A percentile compares a stretch with the other conserved stretches of the same genome.
Conservation (phyloP, 2,329 filamentous ascomycete genomes). For the Penicillium glabrum region DNA sequence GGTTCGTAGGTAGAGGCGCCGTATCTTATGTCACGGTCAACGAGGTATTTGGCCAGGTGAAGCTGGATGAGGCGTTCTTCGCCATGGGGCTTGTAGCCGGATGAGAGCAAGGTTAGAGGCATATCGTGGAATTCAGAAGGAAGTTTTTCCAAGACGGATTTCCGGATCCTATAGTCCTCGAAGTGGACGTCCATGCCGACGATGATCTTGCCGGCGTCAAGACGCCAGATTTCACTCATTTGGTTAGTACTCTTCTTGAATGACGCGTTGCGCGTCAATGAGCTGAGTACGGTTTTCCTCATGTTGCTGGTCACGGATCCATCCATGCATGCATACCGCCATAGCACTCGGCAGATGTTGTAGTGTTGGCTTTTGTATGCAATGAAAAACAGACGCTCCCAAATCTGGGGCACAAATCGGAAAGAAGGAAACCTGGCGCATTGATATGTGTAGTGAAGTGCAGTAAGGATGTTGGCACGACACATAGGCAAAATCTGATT, state of each 20-base stretch:
- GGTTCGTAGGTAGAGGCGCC: conserved; percentile 22
- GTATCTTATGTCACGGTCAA: conserved; percentile 30
- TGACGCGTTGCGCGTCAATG: conserved; percentile 29
- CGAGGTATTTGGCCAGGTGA: conserved; percentile 25
- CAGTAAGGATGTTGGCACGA: conserved; percentile 22
- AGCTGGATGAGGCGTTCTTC: conserved; percentile 28
- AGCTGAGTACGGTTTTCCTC: conserved; percentile 31
- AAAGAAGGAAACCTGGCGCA: conserved; percentile 20
- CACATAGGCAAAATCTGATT: conserved; percentile 30
- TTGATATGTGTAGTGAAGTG: conserved; percentile 23
- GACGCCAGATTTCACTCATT: conserved; percentile 19
- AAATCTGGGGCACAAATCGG: conserved; percentile 24
- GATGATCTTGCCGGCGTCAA: conserved; percentile 34
- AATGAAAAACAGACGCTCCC: conserved; percentile 42
- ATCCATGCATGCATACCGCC: conserved; percentile 49
- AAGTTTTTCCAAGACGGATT: conserved; percentile 14
- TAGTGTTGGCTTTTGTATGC: conserved; percentile 39
- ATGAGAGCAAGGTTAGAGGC: conserved; percentile 26
- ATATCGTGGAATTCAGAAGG: conserved; percentile 28
- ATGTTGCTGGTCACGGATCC: conserved; percentile 34
- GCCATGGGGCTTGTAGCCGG: conserved; percentile 15
- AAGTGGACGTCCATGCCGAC: conserved; percentile 29
- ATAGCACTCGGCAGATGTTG: conserved; percentile 48
- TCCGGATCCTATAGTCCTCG: conserved; percentile 6
- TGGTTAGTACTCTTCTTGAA: conserved; percentile 8